A percentile compares a stretch with the other conserved stretches of the same genome.
Conservation (phyloP, 106 monocot genomes). For the Dioscorea dumetorum region DNA sequence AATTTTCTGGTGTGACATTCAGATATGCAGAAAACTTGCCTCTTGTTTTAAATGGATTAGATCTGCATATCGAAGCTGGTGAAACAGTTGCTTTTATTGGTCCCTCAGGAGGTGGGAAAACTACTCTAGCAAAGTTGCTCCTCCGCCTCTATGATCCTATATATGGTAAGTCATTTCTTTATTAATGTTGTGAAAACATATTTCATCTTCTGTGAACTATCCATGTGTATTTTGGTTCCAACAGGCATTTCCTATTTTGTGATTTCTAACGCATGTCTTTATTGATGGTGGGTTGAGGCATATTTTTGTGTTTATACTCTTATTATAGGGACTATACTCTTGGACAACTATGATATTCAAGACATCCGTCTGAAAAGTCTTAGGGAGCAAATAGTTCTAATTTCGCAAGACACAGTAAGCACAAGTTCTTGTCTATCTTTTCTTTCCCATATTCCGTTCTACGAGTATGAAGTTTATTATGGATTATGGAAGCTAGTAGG, state of each 20-base stretch:
- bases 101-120: conserved; percentile 85
- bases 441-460: not conserved
- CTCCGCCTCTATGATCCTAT: conserved; percentile 78
- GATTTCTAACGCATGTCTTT: no score
- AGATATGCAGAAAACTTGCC: conserved; percentile 58
- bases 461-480: not conserved
- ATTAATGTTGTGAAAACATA: not conserved
- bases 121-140: conserved; percentile 68
- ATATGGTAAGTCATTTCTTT: conserved; percentile 32
- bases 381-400: conserved; percentile 58
- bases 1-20: conserved; percentile 68
- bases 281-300: no score
- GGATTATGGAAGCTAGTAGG: no score
- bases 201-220: no score
- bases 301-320: not conserved
- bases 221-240: no score
- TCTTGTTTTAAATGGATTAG: conserved; percentile 44
- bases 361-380: conserved; percentile 46
- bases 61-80: conserved; percentile 67
- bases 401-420: conserved; percentile 81
- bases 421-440: not conserved
- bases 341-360: conserved; percentile 63
- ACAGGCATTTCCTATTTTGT: no score
- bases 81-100: conserved; percentile 79
- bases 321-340: conserved; percentile 48